A percentile compares a stretch with the other conserved stretches of the same genome.
Conservation (phyloP, 106 monocot species). For the Dioscorea alata region DNA sequence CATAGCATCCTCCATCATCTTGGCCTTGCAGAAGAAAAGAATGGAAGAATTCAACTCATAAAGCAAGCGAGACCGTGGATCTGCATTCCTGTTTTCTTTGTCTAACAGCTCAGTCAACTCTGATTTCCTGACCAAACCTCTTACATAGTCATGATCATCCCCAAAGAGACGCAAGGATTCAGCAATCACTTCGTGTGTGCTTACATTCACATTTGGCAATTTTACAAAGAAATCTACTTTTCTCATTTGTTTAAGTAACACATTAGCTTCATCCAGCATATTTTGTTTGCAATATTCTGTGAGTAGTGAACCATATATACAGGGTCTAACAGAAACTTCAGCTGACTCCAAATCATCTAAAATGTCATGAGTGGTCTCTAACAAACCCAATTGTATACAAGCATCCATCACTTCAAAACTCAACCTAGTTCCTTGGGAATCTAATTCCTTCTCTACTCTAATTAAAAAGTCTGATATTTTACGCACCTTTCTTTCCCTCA, state of each 20-base stretch:
- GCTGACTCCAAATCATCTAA: conserved; percentile 67
- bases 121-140: conserved; percentile 10
- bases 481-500: conserved; percentile 42
- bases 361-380: conserved; percentile 85
- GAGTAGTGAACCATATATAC: conserved; percentile 44
- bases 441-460: conserved; percentile 24
- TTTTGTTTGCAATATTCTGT: conserved; percentile 39
- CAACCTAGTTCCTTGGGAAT: conserved; percentile 17
- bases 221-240: conserved; percentile 22
- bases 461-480: conserved; percentile 53
- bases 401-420: conserved; percentile 45
- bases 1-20: conserved; percentile 91
- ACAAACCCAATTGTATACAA: conserved; percentile 70
- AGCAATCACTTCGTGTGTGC: neutral
- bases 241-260: conserved; percentile 51
- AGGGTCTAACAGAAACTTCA: conserved; percentile 19
- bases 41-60: conserved; percentile 80
- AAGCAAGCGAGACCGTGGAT: conserved; percentile 18
- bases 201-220: conserved; percentile 17
- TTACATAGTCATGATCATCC: conserved; percentile 3
- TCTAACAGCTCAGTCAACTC: conserved; percentile 33
- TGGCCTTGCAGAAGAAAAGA: conserved; percentile 78
- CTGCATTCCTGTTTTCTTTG: conserved; percentile 29
- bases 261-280: conserved; percentile 36
- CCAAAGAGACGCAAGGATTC: conserved; percentile 1